Base-by-base conservation (phyloP, 805 yeast species). In the Soucietia sequanensis region DNA sequence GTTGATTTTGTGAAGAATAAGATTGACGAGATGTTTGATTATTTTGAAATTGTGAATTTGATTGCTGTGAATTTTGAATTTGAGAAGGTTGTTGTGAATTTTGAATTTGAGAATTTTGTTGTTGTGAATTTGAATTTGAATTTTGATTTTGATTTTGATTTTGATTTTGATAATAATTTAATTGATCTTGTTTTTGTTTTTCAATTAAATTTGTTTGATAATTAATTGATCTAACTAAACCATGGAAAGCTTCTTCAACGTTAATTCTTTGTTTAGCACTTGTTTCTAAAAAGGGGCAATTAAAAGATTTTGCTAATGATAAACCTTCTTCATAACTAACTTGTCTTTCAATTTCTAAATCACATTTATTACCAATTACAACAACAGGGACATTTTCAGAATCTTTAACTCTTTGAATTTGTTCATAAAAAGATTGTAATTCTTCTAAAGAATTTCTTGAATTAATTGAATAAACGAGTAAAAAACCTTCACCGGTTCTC, bases 401-500 rank as follows among this genome's bases (percentile, higher is more conserved):
- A 47, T 82, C 91, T 64, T 86, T 86, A 36, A 86, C 91, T 31
- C 95, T 67, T 44, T 75, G 71, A 35, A 89, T 81, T 54, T 84
- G 95, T 47, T 84, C 87, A 58, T 78, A 63, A 62, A 89, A 93
- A 27, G 83, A 76, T 48, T 78, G 72, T 52, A 91, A 73, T 54
- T 91, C 95, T 48, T 88, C 91, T 58, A 90, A 86, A 3, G 96
- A 81, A 47, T 81, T 78, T 43, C 86, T 73, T 39, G 91, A 85
- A 31, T 93, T 88, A 44, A 93, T 85, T 21, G 93, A 80, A 58
- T 91, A 93, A 10, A 89, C 97, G 33, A 90, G 68, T 37, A 90
- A 65, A 51, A 90, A 90, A 11, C 97, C 98, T 61, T 90, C 96
- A 28, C 97, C 97, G 2, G 95, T 87, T 42, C 95, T 77, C 95